Evolutionary conservation across 176 grass and related monocot species (phyloP), one percentile per base, ranked within the genome.

Genomic region (Oryza longistaminata): DNA sequence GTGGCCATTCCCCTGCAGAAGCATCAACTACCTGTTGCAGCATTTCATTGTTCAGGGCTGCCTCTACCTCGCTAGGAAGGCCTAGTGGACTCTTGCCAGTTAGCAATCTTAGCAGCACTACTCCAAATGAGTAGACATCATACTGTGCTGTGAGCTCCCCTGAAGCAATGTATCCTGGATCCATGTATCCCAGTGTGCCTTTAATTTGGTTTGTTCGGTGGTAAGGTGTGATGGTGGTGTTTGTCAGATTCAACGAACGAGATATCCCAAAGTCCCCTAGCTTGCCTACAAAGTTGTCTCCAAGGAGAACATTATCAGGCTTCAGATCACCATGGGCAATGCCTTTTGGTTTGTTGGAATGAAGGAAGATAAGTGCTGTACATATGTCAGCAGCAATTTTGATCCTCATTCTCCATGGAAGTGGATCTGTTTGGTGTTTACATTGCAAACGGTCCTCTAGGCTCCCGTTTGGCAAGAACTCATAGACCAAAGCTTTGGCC

Each of bases 41-140:
- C 69, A 13, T 58, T n/a, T 58, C 82, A 7, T 58, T 86, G 21
- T 73, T 87, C 50, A 88, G 35, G 24, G 89, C 90, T 31, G 78
- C 79, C 76, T 90, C 86, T 13, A 92, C 82, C 72, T 85, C 83
- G 3, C 69, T 86, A 58, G 43, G 86, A 61, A 94, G 77, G 49
- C 83, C 86, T 25, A 88, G 75, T 35, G 91, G 78, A 3, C 52
- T 44, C 78, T 80, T 92, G 53, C 89, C 90, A 9, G 94, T 97
- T 46, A 97, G 68, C 49, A 97, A 90, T 37, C 90, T 85, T 77
- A 94, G 73, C 37, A 97, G 79, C 55, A 94, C 87, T 1, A 97
- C 84, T 48, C 94, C 94, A 37, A 97, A 94, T 40, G 94, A 97
- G 62, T 90, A 97, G n/a, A 97, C 87, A 5, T 94, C 92, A 3